Conservation (phyloP, 2,329 filamentous ascomycete genomes). For the Trichoderma lentiforme region DNA sequence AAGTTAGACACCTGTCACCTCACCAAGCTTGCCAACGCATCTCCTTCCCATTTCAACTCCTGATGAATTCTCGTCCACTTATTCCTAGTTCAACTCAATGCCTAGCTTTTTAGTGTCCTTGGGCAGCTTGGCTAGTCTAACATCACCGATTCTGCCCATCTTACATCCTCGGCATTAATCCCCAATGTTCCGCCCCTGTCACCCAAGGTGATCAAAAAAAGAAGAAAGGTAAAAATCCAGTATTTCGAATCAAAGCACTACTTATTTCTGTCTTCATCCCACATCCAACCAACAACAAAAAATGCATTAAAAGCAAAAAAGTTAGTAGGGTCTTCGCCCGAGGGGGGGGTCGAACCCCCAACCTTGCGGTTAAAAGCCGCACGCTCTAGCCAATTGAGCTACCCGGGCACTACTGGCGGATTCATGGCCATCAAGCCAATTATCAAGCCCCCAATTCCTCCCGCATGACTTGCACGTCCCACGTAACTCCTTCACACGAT, state of each 20-base stretch:
- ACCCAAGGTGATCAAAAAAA: background rate
- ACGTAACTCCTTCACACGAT: background rate
- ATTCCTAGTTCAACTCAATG: background rate
- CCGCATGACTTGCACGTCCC: background rate
- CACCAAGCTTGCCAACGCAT: background rate
- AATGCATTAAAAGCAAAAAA: background rate
- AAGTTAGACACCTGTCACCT: background rate
- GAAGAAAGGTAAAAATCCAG: too few relatives aligned
- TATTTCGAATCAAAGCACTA: too few relatives aligned
- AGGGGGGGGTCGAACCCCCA: conserved; percentile 34
- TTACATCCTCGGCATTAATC: background rate
- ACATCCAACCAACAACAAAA: background rate
- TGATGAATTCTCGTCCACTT: background rate
- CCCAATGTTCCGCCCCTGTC: background rate
- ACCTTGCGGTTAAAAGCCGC: conserved; percentile 34
- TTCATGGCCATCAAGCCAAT: background rate
- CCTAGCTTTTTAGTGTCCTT: background rate
- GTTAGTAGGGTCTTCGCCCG: conserved; percentile 23
- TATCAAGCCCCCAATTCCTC: background rate
- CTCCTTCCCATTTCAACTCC: too few relatives aligned
- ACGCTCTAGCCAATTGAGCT: conserved; percentile 36
- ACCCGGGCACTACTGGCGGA: conserved; percentile 22
- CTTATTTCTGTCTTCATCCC: background rate
- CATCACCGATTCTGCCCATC: background rate
- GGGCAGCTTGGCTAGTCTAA: background rate